Evolutionary conservation across 2,329 filamentous ascomycete species (phyloP).

Genomic region (Fusarium miscanthi): DNA sequence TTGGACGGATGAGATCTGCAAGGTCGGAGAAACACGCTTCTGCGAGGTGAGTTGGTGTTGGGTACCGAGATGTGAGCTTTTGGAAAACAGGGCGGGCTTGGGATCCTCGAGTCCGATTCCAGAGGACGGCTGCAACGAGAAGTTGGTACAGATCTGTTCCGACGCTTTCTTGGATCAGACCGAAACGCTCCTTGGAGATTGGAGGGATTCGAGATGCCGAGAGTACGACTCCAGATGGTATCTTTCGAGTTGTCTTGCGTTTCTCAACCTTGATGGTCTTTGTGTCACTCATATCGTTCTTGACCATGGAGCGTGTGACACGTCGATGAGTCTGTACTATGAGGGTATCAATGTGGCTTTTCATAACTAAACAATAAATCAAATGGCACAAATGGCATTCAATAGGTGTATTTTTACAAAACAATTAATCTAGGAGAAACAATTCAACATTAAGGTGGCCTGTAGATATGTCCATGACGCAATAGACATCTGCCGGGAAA

Average conservation of each 20-base stretch:
- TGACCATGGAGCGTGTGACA: conserved; percentile 22
- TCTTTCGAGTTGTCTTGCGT: not conserved
- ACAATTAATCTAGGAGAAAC: too few species aligned
- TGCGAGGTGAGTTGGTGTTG: not conserved
- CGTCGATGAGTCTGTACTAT: not conserved
- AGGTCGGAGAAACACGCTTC: not conserved
- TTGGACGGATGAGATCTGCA: conserved; percentile 19
- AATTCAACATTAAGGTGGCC: too few species aligned
- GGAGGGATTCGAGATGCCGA: conserved; percentile 12
- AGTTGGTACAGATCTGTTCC: conserved; percentile 16
- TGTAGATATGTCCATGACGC: conserved; percentile 1
- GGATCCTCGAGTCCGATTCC: conserved; percentile 23
- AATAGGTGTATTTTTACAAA: too few species aligned
- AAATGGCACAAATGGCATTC: rapidly evolving
- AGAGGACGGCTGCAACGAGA: conserved; percentile 26
- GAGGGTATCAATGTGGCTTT: rapidly evolving
- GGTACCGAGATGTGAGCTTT: not conserved
- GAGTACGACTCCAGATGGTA: not conserved
- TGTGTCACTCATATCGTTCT: not conserved
- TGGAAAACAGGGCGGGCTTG: conserved; percentile 18
- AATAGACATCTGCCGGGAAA: not conserved
- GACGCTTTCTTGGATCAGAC: conserved; percentile 29
- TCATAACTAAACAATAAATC: not conserved
- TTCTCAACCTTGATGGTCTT: not conserved
- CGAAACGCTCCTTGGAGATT: not conserved